Evolutionary conservation across 1,284 basidiomycete species (phyloP), one percentile per base, ranked within the genome.

Genomic region (Malassezia restricta): DNA sequence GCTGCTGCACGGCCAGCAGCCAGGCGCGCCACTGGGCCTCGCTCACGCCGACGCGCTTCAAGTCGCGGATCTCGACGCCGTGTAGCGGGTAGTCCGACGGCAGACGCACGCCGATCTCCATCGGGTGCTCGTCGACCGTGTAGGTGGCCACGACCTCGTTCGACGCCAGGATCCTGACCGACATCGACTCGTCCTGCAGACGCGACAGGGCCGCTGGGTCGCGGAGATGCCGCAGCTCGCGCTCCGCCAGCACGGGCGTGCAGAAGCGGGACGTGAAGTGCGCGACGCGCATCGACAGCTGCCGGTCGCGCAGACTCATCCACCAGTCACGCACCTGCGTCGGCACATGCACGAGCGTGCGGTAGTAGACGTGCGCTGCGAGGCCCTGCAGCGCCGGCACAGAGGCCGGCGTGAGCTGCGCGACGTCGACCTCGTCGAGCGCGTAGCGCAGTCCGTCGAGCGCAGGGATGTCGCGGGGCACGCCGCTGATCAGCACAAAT

Each of bases 11-110:
- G 20, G 83, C 86, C 33, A 98, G 79, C 52, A 95, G 78, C 94
- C 92, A 98, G 0, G 86, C 85, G 58, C 90, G 78, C 91, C 92
- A 96, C 55, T 83, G 81, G 56, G 83, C 83, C 68, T 95, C 91
- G 20, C 85, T 82, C 4, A 98, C 88, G 11, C 67, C 67, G 7
- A 95, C 83, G 56, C 83, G 80, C 68, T 84, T 82, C 41, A 86
- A 78, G 65, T 94, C 91, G 63, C 82, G 81, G 20, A 96, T 83
- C 69, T 94, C 90, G 32, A 96, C 85, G 32, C 80, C 80, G 62
- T 85, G 85, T 38, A 99, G 76, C 0, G 94, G 94, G 81, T 88
- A 98, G 68, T 96, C 91, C 5, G 76, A 71, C 0, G 94, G 94
- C 30, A 98, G 82, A 61, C 83, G 81, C 58, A 98, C 77, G 17